Evolutionary conservation across 306 rosid genomes (phyloP).

Genomic region (Rosa rugosa): DNA sequence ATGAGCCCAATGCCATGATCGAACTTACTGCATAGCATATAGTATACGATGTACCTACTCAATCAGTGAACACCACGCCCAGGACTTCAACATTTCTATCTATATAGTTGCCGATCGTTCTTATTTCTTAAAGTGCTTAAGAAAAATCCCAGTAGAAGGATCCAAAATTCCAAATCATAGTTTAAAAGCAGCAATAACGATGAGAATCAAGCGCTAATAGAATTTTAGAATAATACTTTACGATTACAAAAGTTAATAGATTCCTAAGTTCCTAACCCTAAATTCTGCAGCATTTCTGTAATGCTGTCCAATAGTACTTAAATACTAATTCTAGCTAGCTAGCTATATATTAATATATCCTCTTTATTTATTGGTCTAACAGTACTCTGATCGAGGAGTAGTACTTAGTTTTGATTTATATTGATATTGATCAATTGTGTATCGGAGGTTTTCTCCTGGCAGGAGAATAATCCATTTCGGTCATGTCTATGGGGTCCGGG

Average conservation of each 20-base stretch:
- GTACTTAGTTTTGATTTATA: background rate
- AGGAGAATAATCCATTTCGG: constrained; percentile 92
- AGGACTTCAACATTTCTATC: background rate
- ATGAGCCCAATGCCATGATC: constrained; percentile 24
- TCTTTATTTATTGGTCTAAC: constrained; percentile 21
- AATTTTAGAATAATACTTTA: background rate
- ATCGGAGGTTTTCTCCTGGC: constrained; percentile 82
- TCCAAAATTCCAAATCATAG: constrained; percentile 10
- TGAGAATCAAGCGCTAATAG: background rate
- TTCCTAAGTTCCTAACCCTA: constrained; percentile 35
- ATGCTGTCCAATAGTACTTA: constrained; percentile 43
- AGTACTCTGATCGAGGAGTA: background rate
- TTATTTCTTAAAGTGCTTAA: background rate
- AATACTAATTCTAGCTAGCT: constrained; percentile 16
- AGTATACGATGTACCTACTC: too few relatives aligned
- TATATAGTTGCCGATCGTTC: background rate
- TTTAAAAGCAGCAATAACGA: constrained; percentile 22
- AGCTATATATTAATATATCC: background rate
- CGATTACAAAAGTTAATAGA: background rate
- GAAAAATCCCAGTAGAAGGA: constrained; percentile 15
- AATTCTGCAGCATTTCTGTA: constrained; percentile 75
- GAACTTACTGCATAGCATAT: background rate
- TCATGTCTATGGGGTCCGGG: constrained; percentile 50
- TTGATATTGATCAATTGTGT: constrained; percentile 56
- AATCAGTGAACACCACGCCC: too few relatives aligned